These are phyloP conservation scores for Candolleomyces eurysporus DNA, from an alignment of 768 basidiomycete genomes.

Conservation along the genomic window DNA sequence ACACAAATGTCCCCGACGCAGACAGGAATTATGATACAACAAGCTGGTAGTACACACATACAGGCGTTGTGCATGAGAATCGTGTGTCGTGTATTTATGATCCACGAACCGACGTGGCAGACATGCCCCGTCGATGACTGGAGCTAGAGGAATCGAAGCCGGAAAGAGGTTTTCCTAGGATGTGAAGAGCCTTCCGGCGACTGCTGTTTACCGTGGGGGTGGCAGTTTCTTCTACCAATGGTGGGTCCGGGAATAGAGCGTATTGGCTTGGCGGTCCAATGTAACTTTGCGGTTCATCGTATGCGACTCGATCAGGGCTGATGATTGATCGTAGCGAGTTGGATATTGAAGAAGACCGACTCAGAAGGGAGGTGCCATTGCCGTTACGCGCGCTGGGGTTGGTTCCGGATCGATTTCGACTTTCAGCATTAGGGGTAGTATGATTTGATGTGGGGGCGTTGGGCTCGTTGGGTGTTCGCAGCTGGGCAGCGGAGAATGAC, in stretches of 20 bases:
- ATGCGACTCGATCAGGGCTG: slow-evolving; percentile 33
- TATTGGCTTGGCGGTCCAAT: slow-evolving; percentile 70
- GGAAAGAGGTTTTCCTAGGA: slow-evolving; percentile 57
- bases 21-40: slow-evolving; percentile 25
- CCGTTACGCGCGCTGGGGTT: slow-evolving; percentile 53
- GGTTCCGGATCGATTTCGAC: slow-evolving; percentile 65
- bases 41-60: slow-evolving; percentile 22
- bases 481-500: slow-evolving; percentile 76
- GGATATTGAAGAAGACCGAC: slow-evolving; percentile 59
- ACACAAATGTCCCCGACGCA: slow-evolving; percentile 13
- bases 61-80: slow-evolving; percentile 9
- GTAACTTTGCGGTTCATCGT: slow-evolving; percentile 49
- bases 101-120: slow-evolving; percentile 49
- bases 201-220: slow-evolving; percentile 48
- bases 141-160: slow-evolving; percentile 34
- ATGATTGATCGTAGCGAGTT: slow-evolving; percentile 40
- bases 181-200: slow-evolving; percentile 67
- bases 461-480: slow-evolving; percentile 51
- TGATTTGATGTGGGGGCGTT: slow-evolving; percentile 27
- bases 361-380: slow-evolving; percentile 43
- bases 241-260: slow-evolving; percentile 71
- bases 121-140: slow-evolving; percentile 52
- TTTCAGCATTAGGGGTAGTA: slow-evolving; percentile 38
- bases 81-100: slow-evolving; percentile 23
- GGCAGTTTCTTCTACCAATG: slow-evolving; percentile 41